Percentiles rank a stretch among this genome's conserved stretches.
Evolutionary conservation across 1,284 basidiomycete genomes (phyloP).

Genomic region (Moesziomyces antarcticus): DNA sequence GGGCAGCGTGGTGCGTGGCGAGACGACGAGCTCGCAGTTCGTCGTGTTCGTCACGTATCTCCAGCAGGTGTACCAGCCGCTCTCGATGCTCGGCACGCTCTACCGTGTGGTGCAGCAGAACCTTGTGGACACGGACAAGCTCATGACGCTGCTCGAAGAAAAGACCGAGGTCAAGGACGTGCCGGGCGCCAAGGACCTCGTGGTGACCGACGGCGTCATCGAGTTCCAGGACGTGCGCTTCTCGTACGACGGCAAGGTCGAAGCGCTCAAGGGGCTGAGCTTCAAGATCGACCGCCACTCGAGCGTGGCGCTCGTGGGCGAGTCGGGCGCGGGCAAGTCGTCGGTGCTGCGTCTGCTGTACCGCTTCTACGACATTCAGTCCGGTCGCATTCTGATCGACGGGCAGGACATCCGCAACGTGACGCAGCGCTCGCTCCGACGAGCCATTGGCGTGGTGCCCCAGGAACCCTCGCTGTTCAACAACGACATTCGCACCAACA

Average conservation of each 20-base stretch:
- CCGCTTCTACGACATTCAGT: conserved; percentile 83
- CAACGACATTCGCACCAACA: conserved; percentile 73
- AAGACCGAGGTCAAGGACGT: conserved; percentile 81
- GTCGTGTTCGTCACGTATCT: conserved; percentile 84
- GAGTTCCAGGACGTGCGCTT: conserved; percentile 74
- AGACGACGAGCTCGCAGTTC: conserved; percentile 72
- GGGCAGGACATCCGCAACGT: conserved; percentile 86
- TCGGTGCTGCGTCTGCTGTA: conserved; percentile 85
- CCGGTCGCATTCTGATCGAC: conserved; percentile 73
- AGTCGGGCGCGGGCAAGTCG: conserved; percentile 82
- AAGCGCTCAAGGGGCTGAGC: conserved; percentile 80
- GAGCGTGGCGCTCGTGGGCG: conserved; percentile 61
- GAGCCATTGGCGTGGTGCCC: conserved; percentile 77
- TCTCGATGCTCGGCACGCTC: conserved; percentile 61
- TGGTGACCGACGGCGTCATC: conserved; percentile 79
- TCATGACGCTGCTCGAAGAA: conserved; percentile 67
- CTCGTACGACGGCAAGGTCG: conserved; percentile 78
- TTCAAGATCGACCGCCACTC: conserved; percentile 81
- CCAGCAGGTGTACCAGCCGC: conserved; percentile 73
- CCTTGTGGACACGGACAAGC: conserved; percentile 73
- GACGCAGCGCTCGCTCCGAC: conserved; percentile 79
- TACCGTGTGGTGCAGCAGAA: conserved; percentile 68
- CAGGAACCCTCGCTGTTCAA: conserved; percentile 77
- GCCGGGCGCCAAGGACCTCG: conserved; percentile 78
- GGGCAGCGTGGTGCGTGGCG: conserved; percentile 45